Evolutionary conservation across 2,329 filamentous ascomycete species (phyloP), one percentile per base, ranked within the genome.

Genomic region (Xylariomycetidae sp.): DNA sequence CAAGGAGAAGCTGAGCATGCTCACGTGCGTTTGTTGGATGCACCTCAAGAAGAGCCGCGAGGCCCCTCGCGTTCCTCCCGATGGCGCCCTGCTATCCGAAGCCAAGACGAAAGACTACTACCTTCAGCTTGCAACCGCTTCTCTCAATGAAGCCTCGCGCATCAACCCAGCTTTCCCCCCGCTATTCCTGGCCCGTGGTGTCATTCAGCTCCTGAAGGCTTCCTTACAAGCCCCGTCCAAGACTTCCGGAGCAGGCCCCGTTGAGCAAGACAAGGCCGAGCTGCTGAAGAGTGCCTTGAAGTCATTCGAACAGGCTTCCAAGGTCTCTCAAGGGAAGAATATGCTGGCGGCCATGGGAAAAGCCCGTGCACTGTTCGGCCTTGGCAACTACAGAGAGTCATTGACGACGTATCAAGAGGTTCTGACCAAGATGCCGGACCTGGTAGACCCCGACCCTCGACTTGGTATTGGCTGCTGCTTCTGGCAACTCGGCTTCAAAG

Each of bases 391-490:
- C 52, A 72, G 80, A 1, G 88, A 96, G 33, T 84, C 93, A 10
- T 63, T 96, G 32, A 74, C 84, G 39, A 71, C 76, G 16, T 98
- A 96, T 56, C 92, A 98, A 62, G 83, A 86, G 39, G 87, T 88
- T 12, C 66, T 98, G 31, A 72, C 79, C 49, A 88, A 84, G 59
- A 88, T 89, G 67, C 92, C 92, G 2, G 79, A 86, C 46, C 71
- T 96, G 52, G 77, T 84, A 25, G 92, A 98, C 52, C 92, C 92
- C 1, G 92, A 98, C 59, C 93, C 92, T 47, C 78, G 93, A 48
- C 90, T 98, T 48, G 92, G 92, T 35, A 90, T 98, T 52, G 92
- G 92, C 28, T 92, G 87, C 60, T 98, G 92, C 66, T 82, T 95
- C 58, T 98, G 93, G 92, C 86, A 95, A 59, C 71, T 98, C 18